phyloP scores from a whole-genome alignment of 78 protist species.

The Dictyostelium purpureum region DNA sequence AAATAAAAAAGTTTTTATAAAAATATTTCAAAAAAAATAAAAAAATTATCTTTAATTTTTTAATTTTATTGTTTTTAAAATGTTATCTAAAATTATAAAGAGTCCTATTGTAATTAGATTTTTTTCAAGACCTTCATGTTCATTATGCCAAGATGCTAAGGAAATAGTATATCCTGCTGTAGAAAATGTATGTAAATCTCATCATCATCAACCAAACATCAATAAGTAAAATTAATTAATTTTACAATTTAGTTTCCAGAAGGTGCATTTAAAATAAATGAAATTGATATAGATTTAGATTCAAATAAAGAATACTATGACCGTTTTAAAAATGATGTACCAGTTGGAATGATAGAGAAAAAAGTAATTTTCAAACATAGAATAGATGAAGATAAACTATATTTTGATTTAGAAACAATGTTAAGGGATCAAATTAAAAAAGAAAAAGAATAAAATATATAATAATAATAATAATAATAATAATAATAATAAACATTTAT shows the following conservation, averaged over 20 bases:
- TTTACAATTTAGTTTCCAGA: not conserved
- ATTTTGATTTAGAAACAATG: conserved; percentile 41
- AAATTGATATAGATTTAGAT: conserved; percentile 28
- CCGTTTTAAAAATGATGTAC: conserved; percentile 37
- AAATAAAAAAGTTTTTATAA: too few species aligned
- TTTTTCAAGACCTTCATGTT: conserved; percentile 50
- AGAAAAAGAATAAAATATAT: not conserved
- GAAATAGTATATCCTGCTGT: conserved; percentile 36
- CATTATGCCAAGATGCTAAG: conserved; percentile 40
- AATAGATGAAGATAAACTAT: conserved; percentile 43
- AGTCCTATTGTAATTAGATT: conserved; percentile 16
- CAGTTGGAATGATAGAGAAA: conserved; percentile 40
- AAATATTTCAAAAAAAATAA: too few species aligned
- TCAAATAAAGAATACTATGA: conserved; percentile 37
- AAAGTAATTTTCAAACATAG: conserved; percentile 58
- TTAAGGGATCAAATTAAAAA: not conserved
- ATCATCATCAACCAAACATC: not conserved
- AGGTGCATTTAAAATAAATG: conserved; percentile 16
- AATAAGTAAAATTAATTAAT: too few species aligned
- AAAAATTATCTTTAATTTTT: too few species aligned
- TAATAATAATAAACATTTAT: not conserved
- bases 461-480: not conserved
- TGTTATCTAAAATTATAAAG: too few species aligned
- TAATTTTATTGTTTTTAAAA: too few species aligned
- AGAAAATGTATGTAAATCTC: conserved; percentile 18